Base-by-base conservation (phyloP, 495 filamentous ascomycete genomes). In the Corynascus novoguineensis region DNA sequence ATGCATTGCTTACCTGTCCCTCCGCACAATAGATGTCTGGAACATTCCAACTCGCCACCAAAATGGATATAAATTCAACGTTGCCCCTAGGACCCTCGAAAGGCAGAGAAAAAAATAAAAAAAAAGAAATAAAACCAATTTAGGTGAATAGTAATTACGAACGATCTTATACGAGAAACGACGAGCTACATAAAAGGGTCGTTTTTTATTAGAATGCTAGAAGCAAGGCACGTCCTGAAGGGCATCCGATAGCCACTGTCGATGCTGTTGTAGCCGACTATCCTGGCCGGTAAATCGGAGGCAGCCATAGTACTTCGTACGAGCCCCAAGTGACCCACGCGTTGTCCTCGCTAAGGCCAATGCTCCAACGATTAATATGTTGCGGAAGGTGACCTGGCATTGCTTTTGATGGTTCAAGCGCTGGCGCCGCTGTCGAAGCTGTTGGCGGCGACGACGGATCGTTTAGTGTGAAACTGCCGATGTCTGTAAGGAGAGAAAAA, bases 401-500 rank as follows among this genome's bases (percentile, higher is more conserved):
- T 47, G 44, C 12, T 12, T 29, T 47, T 29, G 44, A 47, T 29
- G 17, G 10, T 29, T 28, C 14, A 29, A 29, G 44, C 44, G 25
- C 24, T 28, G 44, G 22, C 22, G 44, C 29, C 5, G 11, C 44
- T 15, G 44, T 29, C 24, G 11, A 27, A 47, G 44, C 24, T 29
- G 24, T 47, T n/a, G 44, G 25, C 24, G 44, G 29, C 15, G 29
- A 47, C 29, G 44, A 47, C 44, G 17, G 24, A n/a, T 38, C 5
- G 44, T 29, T 47, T 29, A 47, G 25, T 47, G 44, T 47, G 44
- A 47, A 47, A 47, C 24, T 28, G 44, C 44, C 44, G 44, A 47
- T 15, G 22, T 47, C 8, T n/a, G 44, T 47, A n/a, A 29, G 44
- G 25, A 47, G 44, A 47, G 24, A 47, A 29, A 15, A 47, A 47